Evolutionary conservation across 257 asterid species (phyloP).

Genomic region (Solanum bulbocastanum): DNA sequence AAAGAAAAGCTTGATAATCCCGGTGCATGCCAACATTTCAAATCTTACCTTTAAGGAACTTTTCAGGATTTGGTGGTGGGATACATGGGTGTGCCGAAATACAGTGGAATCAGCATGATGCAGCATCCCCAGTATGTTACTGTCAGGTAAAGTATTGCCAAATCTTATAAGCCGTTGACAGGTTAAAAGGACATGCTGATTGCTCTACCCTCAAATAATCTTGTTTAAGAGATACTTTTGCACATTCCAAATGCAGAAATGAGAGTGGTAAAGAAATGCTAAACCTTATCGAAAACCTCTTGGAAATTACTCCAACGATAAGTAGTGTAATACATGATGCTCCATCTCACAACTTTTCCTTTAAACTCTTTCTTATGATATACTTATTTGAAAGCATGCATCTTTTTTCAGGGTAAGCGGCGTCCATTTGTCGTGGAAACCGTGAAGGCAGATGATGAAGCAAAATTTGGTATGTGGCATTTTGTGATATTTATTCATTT

Average conservation of each 20-base stretch:
- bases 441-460: conserved; percentile 90
- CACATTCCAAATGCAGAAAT: conserved; percentile 47
- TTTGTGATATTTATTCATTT: neutral
- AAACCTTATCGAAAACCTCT: conserved; percentile 74
- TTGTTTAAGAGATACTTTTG: neutral
- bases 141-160: conserved; percentile 48
- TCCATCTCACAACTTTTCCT: neutral
- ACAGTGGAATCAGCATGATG: conserved; percentile 77
- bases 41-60: conserved; percentile 2
- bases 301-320: conserved; percentile 80
- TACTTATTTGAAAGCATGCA: neutral
- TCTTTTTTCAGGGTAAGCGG: conserved; percentile 60
- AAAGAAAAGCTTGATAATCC: neutral
- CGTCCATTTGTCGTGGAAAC: conserved; percentile 87
- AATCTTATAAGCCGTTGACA: neutral
- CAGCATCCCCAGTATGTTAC: conserved; percentile 95
- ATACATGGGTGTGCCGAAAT: conserved; percentile 98
- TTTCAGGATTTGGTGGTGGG: conserved; percentile 97
- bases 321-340: conserved; percentile 41
- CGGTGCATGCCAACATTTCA: neutral
- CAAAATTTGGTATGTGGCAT: conserved; percentile 65
- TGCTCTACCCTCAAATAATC: neutral
- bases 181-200: neutral
- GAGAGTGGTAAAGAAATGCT: conserved; percentile 96
- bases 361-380: neutral